Percentiles rank a stretch among this genome's conserved stretches.
phyloP scores from a whole-genome alignment of 805 yeast genomes.

The Cyberlindnera veronae region DNA sequence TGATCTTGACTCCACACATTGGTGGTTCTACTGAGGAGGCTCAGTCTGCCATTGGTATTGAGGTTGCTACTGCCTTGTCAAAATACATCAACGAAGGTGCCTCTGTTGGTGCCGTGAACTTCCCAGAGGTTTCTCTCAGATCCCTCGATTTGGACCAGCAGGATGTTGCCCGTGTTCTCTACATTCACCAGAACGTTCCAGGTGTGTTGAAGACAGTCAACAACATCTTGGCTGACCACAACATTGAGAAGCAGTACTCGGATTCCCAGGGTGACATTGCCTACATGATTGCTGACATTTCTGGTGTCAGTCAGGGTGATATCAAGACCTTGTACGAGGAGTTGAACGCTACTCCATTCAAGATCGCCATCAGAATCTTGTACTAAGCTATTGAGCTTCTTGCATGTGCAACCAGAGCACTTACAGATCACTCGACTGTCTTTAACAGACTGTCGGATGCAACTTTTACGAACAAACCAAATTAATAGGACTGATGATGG shows the following conservation, averaged over 20 bases:
- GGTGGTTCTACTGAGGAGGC: slow-evolving; percentile 99
- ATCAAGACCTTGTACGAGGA: slow-evolving; percentile 81
- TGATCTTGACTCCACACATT: slow-evolving; percentile 93
- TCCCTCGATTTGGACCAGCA: slow-evolving; percentile 83
- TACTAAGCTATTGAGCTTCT: too few species aligned
- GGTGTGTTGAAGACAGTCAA: slow-evolving; percentile 98
- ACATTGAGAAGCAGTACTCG: slow-evolving; percentile 97
- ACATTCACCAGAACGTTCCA: slow-evolving; percentile 96
- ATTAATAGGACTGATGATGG: too few species aligned
- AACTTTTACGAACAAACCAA: slow-evolving; percentile 5
- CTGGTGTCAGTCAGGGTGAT: slow-evolving; percentile 77
- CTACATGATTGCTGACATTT: slow-evolving; percentile 95
- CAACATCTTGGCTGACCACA: slow-evolving; percentile 89
- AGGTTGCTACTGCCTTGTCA: slow-evolving; percentile 81
- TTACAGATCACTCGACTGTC: too few species aligned
- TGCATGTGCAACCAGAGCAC: too few species aligned
- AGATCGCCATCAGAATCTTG: slow-evolving; percentile 84
- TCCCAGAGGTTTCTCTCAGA: slow-evolving; percentile 96
- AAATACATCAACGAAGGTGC: slow-evolving; percentile 95
- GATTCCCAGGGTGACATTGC: slow-evolving; percentile 96
- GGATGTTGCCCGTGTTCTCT: slow-evolving; percentile 86
- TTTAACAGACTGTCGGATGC: slow-evolving; percentile 12
- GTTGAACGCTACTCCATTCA: slow-evolving; percentile 85
- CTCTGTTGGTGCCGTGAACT: slow-evolving; percentile 93
- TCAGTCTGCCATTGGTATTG: slow-evolving; percentile 95